These are phyloP conservation scores for Phyllosticta paracitricarpa DNA, from an alignment of 2,329 filamentous ascomycete species.

Conservation along the genomic window DNA sequence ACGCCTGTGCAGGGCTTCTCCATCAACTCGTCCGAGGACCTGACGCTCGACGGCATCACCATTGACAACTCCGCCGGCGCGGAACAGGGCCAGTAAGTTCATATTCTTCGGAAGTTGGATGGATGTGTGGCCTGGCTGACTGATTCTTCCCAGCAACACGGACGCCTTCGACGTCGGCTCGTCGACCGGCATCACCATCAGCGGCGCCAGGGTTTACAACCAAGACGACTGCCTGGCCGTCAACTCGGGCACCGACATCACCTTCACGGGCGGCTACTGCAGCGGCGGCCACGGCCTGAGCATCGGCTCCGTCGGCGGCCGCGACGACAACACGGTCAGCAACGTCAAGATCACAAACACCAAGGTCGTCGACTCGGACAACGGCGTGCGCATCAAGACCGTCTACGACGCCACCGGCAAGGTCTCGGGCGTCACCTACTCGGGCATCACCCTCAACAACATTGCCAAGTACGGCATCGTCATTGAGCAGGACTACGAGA, in stretches of 20 bases:
- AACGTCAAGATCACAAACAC: slow-evolving; percentile 39
- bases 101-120: too few species aligned
- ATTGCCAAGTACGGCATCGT: slow-evolving; percentile 43
- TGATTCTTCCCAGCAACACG: slow-evolving; percentile 33
- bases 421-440: slow-evolving; percentile 39
- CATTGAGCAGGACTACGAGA: slow-evolving; percentile 44
- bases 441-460: slow-evolving; percentile 35
- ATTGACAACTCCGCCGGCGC: slow-evolving; percentile 37
- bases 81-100: slow-evolving; percentile 8
- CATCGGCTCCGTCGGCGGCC: slow-evolving; percentile 45
- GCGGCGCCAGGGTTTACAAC: slow-evolving; percentile 38
- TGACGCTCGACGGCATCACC: slow-evolving; percentile 36
- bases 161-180: slow-evolving; percentile 44
- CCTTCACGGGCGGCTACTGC: slow-evolving; percentile 18
- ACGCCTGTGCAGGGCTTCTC: slow-evolving; percentile 43
- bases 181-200: slow-evolving; percentile 35
- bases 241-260: slow-evolving; percentile 36
- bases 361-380: slow-evolving; percentile 37
- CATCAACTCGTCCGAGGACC: slow-evolving; percentile 27
- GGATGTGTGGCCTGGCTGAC: too few species aligned
- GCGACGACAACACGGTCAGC: slow-evolving; percentile 40
- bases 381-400: slow-evolving; percentile 47
- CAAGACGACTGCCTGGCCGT: slow-evolving; percentile 48
- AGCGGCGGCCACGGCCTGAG: slow-evolving; percentile 43
- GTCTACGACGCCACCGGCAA: slow-evolving; percentile 42